Evolutionary conservation across 106 monocot species (phyloP), one percentile per base, ranked within the genome.

Genomic region (Vanilla planifolia): DNA sequence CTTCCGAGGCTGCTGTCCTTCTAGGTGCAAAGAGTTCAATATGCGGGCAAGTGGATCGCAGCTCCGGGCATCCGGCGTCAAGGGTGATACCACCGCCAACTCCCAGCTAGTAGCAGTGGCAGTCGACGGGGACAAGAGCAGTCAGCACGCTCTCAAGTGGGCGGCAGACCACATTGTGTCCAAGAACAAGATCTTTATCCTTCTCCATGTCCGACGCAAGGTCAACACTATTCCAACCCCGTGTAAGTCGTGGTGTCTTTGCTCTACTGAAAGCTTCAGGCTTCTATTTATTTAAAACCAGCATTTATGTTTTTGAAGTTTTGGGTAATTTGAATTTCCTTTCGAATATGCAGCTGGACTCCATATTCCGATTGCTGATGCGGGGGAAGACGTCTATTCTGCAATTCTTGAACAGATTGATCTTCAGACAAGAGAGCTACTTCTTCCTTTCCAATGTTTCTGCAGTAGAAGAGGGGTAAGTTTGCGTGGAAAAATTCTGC

Each of bases 61-160:
- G 13, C 50, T 7, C 16, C 45, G 15, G 16, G 33, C 44, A 10
- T 19, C 15, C 33, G 60, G 34, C 51, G 25, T 19, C 11, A 30
- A 25, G 43, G 23, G 26, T 2, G 26, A 29, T 28, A 27, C 20
- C 13, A 3, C 23, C 62, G 44, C 14, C 3, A 21, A 15, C 10
- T 39, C 17, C 13, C 69, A 69, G 53, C 13, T 74, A 50, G 81
- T 77, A 65, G 81, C 68, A 16, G 86, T 86, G 33, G 86, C 86
- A 3, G 43, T 86, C 43, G 81, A 78, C 26, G 13, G 23, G 16
- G 78, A 72, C 57, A 75, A 69, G 75, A 81, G 48, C 64, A 86
- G 86, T 77, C 86, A 86, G 64, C 71, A 86, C 51, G 86, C 86
- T 24, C 78, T 86, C 26, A 81, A 75, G 40, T 86, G 86, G 86